These are phyloP conservation scores for Neospora caninum DNA, from an alignment of 169 alveolate species.

Conservation along the genomic window DNA sequence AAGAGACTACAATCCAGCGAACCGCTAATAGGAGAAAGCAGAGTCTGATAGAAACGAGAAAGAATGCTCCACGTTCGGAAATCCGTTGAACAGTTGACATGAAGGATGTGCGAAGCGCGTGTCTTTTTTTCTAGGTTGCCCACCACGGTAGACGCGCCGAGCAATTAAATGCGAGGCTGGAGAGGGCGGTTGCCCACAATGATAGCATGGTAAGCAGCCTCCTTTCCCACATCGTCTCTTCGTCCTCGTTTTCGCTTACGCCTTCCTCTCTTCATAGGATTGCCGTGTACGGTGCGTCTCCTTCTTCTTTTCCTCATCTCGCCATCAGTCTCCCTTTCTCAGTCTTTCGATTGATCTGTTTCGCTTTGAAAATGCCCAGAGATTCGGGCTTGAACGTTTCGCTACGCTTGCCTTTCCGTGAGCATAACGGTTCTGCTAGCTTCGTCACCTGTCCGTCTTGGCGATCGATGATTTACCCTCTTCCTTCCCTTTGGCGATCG, in stretches of 20 bases:
- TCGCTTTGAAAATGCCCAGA: too few species aligned
- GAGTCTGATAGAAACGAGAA: too few species aligned
- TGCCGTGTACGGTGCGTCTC: background rate
- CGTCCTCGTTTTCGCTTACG: background rate
- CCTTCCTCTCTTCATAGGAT: background rate
- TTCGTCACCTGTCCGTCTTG: too few species aligned
- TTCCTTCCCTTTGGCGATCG: background rate
- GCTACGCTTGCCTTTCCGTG: too few species aligned
- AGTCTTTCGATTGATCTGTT: too few species aligned
- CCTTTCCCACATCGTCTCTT: background rate
- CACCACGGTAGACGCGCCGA: constrained; percentile 1
- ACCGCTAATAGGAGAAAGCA: too few species aligned
- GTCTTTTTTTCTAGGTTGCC: background rate
- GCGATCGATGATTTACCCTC: too few species aligned
- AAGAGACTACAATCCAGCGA: too few species aligned
- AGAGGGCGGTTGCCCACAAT: background rate
- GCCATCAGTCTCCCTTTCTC: background rate
- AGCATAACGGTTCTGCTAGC: too few species aligned
- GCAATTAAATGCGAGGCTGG: background rate
- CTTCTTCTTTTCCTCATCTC: background rate
- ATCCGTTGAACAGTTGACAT: too few species aligned
- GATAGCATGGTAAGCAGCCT: constrained; percentile 2
- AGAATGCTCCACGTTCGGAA: too few species aligned
- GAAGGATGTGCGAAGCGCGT: background rate
- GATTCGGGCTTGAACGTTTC: too few species aligned